Conservation (phyloP, 495 filamentous ascomycete genomes). For the Penicillium riverlandense region DNA sequence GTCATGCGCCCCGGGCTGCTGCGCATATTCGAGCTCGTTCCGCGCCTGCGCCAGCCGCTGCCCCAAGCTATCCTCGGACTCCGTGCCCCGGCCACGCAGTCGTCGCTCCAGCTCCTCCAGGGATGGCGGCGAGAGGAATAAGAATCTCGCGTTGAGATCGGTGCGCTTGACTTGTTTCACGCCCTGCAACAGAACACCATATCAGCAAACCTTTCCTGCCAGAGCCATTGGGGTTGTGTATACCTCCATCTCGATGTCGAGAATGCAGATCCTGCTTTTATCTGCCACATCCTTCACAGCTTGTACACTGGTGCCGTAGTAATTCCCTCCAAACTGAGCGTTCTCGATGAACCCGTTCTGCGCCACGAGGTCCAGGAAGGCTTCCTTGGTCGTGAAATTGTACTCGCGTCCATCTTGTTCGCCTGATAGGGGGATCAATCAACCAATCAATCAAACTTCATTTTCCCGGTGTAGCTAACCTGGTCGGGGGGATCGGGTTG, state of each 20-base stretch:
- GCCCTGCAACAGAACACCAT: conserved; percentile 62
- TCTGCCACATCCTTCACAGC: conserved; percentile 68
- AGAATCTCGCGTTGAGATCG: conserved; percentile 67
- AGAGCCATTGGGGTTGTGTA: conserved; percentile 21
- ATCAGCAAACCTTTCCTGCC: conserved; percentile 43
- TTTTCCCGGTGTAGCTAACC: conserved; percentile 10
- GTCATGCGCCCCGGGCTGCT: conserved; percentile 70
- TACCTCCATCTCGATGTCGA: conserved; percentile 91
- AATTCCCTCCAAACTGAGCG: conserved; percentile 80
- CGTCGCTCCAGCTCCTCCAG: conserved; percentile 68
- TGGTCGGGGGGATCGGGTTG: conserved; percentile 67
- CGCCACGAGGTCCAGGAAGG: conserved; percentile 61
- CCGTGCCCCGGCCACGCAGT: conserved; percentile 75
- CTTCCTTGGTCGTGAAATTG: conserved; percentile 64
- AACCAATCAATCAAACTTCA: no score
- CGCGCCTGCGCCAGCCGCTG: conserved; percentile 73
- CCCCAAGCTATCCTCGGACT: conserved; percentile 67
- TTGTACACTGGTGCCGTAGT: conserved; percentile 75
- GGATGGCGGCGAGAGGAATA: conserved; percentile 79
- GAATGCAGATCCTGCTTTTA: conserved; percentile 40
- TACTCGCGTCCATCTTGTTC: conserved; percentile 76
- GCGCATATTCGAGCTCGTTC: conserved; percentile 74
- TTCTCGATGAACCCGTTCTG: conserved; percentile 80
- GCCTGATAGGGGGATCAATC: conserved; percentile 11
- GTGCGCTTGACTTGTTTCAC: conserved; percentile 89